Evolutionary conservation across 2,329 filamentous ascomycete genomes (phyloP).

Genomic region (Xylariaceae sp.): DNA sequence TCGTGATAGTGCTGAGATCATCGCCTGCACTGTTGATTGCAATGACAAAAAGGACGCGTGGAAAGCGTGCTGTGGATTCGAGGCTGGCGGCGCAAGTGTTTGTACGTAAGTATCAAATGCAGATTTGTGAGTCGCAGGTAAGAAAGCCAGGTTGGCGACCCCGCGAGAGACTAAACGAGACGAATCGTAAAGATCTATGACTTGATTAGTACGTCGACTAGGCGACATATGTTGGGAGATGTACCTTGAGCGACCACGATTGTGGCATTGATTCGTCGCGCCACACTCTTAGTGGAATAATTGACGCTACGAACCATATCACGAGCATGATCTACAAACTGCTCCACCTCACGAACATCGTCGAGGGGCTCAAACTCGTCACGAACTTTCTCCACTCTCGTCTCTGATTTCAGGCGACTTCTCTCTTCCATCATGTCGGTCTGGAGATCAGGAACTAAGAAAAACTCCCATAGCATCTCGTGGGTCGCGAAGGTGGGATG

Average conservation of each 20-base stretch:
- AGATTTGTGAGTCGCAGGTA: constrained; percentile 63
- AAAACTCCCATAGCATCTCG: constrained; percentile 98
- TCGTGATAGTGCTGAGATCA: constrained; percentile 73
- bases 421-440: constrained; percentile 85
- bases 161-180: constrained; percentile 51
- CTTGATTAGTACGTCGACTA: too few relatives aligned
- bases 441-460: constrained; percentile 91
- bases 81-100: constrained; percentile 62
- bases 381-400: constrained; percentile 74
- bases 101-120: constrained; percentile 71
- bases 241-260: constrained; percentile 60
- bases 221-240: constrained; percentile 15
- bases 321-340: constrained; percentile 85
- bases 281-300: constrained; percentile 75
- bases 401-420: constrained; percentile 80
- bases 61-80: constrained; percentile 68
- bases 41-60: constrained; percentile 74
- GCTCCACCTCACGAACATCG: constrained; percentile 82
- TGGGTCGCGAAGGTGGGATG: constrained; percentile 94
- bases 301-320: constrained; percentile 86
- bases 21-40: constrained; percentile 78
- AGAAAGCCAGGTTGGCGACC: constrained; percentile 56
- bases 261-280: constrained; percentile 72
- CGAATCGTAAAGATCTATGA: constrained; percentile 64
- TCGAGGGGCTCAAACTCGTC: constrained; percentile 86